Evolutionary conservation across 2,329 filamentous ascomycete species (phyloP), one percentile per base, ranked within the genome.

Genomic region (Alternaria sp.): DNA sequence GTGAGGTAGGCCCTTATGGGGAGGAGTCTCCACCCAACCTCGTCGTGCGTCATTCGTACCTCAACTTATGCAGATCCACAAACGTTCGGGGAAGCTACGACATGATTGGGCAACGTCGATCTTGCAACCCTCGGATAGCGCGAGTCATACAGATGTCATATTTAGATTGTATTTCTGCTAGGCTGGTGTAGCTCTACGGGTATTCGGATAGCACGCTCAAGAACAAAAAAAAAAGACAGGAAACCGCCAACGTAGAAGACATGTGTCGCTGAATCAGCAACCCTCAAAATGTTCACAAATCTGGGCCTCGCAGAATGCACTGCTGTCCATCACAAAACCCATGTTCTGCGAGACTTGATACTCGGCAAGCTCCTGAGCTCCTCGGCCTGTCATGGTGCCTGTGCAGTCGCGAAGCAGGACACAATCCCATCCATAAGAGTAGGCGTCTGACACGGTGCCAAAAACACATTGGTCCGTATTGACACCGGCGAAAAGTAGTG

Each of bases 401-500:
- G 79, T 80, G 65, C 80, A 82, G 67, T 82, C 80, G 59, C 72
- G 67, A 45, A 82, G 68, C 17, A 82, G 70, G 46, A 82, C 72
- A 73, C 79, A 81, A 59, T 82, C 80, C 78, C 79, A 82, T 23
- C 66, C 80, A 63, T 75, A 82, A 15, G 75, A 79, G 69, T 82
- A 82, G 1, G 80, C 78, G 56, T 82, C 80, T 13, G 79, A 80
- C 21, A 82, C 69, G 1, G 80, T 82, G 23, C 80, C 81, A 26
- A 82, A 77, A 11, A 82, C 71, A 53, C 80, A 82, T 67, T 82
- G 81, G 65, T 82, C 80, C 10, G 80, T 82, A 64, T 82, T 82
- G 54, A 82, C 79, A 21, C 80, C 80, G 17, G 81, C 77, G 60
- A 82, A 82, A 6, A 82, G 66, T 19, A 82, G 63, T 1, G 80